Conservation (phyloP, 169 alveolate species). For the Theileria equi region DNA sequence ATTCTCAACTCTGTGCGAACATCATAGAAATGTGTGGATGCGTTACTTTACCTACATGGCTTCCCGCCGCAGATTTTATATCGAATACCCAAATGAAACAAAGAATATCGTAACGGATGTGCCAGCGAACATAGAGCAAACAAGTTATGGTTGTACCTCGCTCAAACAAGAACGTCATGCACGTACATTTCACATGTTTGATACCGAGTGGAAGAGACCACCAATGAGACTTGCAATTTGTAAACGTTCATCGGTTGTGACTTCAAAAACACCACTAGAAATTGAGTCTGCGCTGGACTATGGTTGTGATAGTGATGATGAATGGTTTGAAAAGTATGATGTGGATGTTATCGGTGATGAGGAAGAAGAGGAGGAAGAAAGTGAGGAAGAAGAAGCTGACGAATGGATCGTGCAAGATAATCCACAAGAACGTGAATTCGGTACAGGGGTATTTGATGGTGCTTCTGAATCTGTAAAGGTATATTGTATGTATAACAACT, state of each 20-base stretch:
- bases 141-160: slow-evolving; percentile 31
- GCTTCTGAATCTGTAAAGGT: slow-evolving; percentile 50
- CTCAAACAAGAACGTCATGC: slow-evolving; percentile 24
- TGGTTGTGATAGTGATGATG: slow-evolving; percentile 61
- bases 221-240: slow-evolving; percentile 45
- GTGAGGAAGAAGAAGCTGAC: slow-evolving; percentile 38
- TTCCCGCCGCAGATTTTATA: slow-evolving; percentile 43
- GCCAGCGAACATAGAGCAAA: slow-evolving; percentile 26
- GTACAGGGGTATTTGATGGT: slow-evolving; percentile 24
- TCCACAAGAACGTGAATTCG: slow-evolving; percentile 25
- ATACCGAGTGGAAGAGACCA: slow-evolving; percentile 64
- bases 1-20: slow-evolving; percentile 21
- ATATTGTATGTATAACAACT: slow-evolving; percentile 40
- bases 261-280: slow-evolving; percentile 20
- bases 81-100: slow-evolving; percentile 16
- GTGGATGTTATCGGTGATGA: slow-evolving; percentile 63
- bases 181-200: slow-evolving; percentile 55
- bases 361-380: slow-evolving; percentile 65
- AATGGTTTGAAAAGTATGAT: slow-evolving; percentile 65
- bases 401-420: slow-evolving; percentile 66
- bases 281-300: slow-evolving; percentile 57
- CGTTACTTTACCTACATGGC: slow-evolving; percentile 39
- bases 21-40: slow-evolving; percentile 56
- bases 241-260: slow-evolving; percentile 8
- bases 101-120: slow-evolving; percentile 35